These are phyloP conservation scores for Vitis hybrid DNA, from an alignment of 177 flowering plant genomes.

Conservation along the genomic window DNA sequence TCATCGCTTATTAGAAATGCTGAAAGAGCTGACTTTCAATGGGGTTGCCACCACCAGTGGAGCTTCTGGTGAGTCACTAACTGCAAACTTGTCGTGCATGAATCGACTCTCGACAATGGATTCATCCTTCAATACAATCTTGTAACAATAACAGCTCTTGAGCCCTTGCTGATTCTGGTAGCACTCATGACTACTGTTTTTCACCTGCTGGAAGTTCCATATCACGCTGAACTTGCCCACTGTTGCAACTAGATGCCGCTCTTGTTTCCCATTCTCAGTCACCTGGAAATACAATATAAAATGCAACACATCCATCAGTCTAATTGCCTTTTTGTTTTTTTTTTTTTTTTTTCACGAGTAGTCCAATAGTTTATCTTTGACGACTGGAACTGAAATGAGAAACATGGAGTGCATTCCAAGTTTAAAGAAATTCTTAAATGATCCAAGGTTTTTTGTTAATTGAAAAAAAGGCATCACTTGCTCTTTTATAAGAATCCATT, in stretches of 20 bases:
- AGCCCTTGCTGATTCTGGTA: constrained; percentile 50
- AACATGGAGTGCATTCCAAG: too few species aligned
- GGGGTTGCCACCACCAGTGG: constrained; percentile 52
- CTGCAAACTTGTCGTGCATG: constrained; percentile 52
- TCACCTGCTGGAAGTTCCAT: constrained; percentile 59
- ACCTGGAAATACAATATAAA: constrained; percentile 26
- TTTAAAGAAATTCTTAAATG: too few species aligned
- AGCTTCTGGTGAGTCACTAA: constrained; percentile 42
- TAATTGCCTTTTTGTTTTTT: too few species aligned
- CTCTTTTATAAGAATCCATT: too few species aligned
- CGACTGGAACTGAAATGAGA: too few species aligned
- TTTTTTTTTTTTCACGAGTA: too few species aligned
- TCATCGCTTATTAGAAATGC: constrained; percentile 32
- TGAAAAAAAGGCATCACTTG: too few species aligned
- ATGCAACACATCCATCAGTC: neutral
- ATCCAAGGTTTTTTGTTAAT: too few species aligned
- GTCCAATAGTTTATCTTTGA: too few species aligned
- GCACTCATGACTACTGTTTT: constrained; percentile 48
- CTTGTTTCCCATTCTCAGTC: constrained; percentile 49
- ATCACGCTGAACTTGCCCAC: constrained; percentile 58
- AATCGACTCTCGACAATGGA: constrained; percentile 49
- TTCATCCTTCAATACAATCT: constrained; percentile 47
- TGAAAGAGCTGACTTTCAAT: constrained; percentile 46
- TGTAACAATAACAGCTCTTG: constrained; percentile 54
- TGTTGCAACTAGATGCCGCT: constrained; percentile 48